A percentile compares a stretch with the other conserved stretches of the same genome.
Evolutionary conservation across 176 grass and related monocot genomes (phyloP).

Genomic region (Alopecurus myosuroides): DNA sequence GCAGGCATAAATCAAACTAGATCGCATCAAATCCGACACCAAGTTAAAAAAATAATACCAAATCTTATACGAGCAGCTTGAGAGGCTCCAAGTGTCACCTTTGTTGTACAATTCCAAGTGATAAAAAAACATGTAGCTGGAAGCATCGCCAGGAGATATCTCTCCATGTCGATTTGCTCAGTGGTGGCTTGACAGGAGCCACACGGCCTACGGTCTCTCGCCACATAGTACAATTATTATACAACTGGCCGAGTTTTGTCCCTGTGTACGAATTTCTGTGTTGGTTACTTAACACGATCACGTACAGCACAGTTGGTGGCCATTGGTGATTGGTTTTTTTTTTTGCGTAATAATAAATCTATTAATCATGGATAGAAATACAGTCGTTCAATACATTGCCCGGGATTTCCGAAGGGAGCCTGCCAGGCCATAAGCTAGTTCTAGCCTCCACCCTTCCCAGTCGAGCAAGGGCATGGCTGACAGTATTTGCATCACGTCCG

Average conservation of each 20-base stretch:
- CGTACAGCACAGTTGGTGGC: neutral
- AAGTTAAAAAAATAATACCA: neutral
- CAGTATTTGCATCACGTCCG: no score
- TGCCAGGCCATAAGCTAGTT: no score
- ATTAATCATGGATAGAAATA: no score
- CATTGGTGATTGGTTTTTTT: no score
- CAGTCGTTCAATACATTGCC: no score
- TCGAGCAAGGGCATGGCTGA: no score
- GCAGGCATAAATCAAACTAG: slow-evolving; percentile 33
- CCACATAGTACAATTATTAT: slow-evolving; percentile 18
- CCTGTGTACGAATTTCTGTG: neutral
- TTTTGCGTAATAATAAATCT: no score
- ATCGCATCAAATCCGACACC: slow-evolving; percentile 24
- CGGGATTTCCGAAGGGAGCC: no score
- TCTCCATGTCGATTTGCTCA: slow-evolving; percentile 11
- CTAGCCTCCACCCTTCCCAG: no score
- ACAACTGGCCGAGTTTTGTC: slow-evolving; percentile 11
- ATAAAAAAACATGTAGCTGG: slow-evolving; percentile 27
- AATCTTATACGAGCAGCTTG: neutral
- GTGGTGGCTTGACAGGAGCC: slow-evolving; percentile 39
- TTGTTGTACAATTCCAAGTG: neutral
- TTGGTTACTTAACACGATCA: slow-evolving; percentile 17
- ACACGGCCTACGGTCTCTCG: slow-evolving; percentile 25
- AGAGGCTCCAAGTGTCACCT: slow-evolving; percentile 25
- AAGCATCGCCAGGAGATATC: slow-evolving; percentile 43